Base-by-base conservation (phyloP, 768 basidiomycete species). In the Termitomyces sp. region DNA sequence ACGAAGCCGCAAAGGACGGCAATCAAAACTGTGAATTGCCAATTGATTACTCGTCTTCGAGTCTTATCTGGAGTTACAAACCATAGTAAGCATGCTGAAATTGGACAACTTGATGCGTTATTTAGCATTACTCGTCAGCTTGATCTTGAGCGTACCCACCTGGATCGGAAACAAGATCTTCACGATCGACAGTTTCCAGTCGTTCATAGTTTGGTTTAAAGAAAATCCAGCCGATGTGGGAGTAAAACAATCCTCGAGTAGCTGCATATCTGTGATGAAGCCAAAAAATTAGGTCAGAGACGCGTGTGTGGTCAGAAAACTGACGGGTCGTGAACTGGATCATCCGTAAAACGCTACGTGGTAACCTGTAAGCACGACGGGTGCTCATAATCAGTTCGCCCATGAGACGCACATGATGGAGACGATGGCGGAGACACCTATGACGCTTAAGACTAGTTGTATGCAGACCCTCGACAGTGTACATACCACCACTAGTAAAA, bases 221-320 rank as follows among this genome's bases (percentile, higher is more conserved):
- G 69, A 92, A 92, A 64, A 92, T 91, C 90, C 91, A 93, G 1
- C 90, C 91, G 76, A 91, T 82, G 63, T 92, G 90, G 6, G 88
- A 87, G 66, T 82, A 90, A 53, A 87, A 77, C 2, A 93, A 69
- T 0, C 91, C 90, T 28, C 79, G 76, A 0, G 87, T 87, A 0
- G 90, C 91, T 18, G 86, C 77, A 66, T 93, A 93, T 4, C 86
- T 87, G 45, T 4, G 9, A 36, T 32, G 33, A 49, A n/a, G 7
- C 40, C 20, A 45, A 16, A 30, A 20, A 20, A 20, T 13, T n/a
- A 13, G 9, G 22, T 28, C 51, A 33, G 38, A 38, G 24, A 12
- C 24, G 13, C 24, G 18, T 26, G 16, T 12, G 18, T 24, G 2
- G 12, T 8, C 22, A 53, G n/a, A 6, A n/a, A 42, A 42, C 52